A percentile compares a stretch with the other conserved stretches of the same genome.
Evolutionary conservation across 2,329 filamentous ascomycete species (phyloP).

Genomic region (Sporothrix pseudoabietina): DNA sequence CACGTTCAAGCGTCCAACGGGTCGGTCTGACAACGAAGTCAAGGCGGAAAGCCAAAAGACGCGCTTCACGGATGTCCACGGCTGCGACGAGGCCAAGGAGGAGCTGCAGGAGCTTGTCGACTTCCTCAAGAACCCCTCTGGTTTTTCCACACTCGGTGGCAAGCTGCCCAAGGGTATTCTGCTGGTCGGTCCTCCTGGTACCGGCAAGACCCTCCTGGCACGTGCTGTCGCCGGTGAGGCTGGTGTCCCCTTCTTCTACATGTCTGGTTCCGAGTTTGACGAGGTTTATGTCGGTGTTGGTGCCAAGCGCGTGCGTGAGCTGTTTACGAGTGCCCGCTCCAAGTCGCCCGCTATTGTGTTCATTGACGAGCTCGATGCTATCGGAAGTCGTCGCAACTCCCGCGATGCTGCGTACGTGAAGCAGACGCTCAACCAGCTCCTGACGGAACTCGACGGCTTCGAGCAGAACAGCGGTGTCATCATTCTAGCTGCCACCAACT

Average conservation of each 20-base stretch:
- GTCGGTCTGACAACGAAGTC: slow-evolving; percentile 72
- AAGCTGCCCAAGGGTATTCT: slow-evolving; percentile 97
- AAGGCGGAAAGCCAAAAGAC: slow-evolving; percentile 91
- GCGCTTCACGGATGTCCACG: slow-evolving; percentile 90
- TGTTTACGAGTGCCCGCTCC: slow-evolving; percentile 43
- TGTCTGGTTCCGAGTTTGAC: slow-evolving; percentile 98
- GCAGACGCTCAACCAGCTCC: slow-evolving; percentile 94
- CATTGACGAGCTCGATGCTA: slow-evolving; percentile 89
- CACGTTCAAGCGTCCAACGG: slow-evolving; percentile 75
- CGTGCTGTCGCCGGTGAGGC: slow-evolving; percentile 95
- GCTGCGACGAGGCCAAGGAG: slow-evolving; percentile 97
- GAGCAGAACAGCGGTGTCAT: slow-evolving; percentile 93
- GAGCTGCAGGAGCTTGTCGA: slow-evolving; percentile 96
- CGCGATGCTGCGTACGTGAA: slow-evolving; percentile 93
- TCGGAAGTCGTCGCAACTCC: slow-evolving; percentile 90
- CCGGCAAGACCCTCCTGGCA: slow-evolving; percentile 93
- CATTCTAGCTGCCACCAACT: slow-evolving; percentile 94
- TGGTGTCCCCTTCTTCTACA: slow-evolving; percentile 98
- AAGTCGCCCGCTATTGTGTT: slow-evolving; percentile 65
- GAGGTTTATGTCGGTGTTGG: slow-evolving; percentile 94
- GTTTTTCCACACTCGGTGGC: slow-evolving; percentile 90
- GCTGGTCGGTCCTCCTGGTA: slow-evolving; percentile 92
- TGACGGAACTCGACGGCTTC: slow-evolving; percentile 96
- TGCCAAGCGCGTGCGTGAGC: slow-evolving; percentile 75
- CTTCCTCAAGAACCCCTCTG: slow-evolving; percentile 89